phyloP scores from a whole-genome alignment of 495 filamentous ascomycete genomes.

The Chaetomidium leptoderma region DNA sequence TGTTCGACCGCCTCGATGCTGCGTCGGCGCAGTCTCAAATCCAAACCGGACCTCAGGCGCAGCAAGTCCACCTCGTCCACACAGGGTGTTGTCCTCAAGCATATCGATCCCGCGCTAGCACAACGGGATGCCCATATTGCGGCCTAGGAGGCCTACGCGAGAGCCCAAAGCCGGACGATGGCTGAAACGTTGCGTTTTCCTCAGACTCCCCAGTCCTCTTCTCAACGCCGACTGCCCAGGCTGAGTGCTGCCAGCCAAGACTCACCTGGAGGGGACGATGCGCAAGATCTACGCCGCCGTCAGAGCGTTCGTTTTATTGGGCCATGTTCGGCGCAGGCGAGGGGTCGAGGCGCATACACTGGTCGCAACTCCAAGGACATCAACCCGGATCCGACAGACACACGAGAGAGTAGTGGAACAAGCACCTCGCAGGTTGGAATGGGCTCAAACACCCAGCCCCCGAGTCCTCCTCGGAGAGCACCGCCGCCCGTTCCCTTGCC shows the following conservation, averaged over 20 bases:
- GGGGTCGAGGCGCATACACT: constrained; percentile 2
- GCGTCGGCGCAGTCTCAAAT: constrained; percentile 40
- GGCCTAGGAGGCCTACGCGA: constrained; percentile 60
- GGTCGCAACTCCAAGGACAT: neutral
- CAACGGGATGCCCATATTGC: constrained; percentile 62
- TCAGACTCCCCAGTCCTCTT: constrained; percentile 26
- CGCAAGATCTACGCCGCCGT: constrained; percentile 34
- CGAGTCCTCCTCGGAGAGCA: constrained; percentile 14
- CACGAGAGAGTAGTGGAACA: constrained; percentile 6
- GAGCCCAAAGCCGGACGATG: constrained; percentile 49
- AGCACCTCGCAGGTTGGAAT: constrained; percentile 11
- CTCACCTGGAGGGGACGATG: neutral
- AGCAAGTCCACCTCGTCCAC: constrained; percentile 63
- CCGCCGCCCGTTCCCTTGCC: constrained; percentile 22
- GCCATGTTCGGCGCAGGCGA: constrained; percentile 29
- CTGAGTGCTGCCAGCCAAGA: neutral
- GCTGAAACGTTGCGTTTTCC: constrained; percentile 38
- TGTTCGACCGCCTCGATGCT: constrained; percentile 38
- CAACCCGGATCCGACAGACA: neutral
- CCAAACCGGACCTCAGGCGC: constrained; percentile 46
- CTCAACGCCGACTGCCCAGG: constrained; percentile 15
- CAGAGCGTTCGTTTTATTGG: constrained; percentile 57
- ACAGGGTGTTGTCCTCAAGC: constrained; percentile 44
- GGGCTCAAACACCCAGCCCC: neutral
- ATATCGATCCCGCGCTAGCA: constrained; percentile 52